Percentiles rank a stretch among this genome's conserved stretches.
phyloP scores from a whole-genome alignment of 1,139 yeast species.

The Diutina mesorugosa region DNA sequence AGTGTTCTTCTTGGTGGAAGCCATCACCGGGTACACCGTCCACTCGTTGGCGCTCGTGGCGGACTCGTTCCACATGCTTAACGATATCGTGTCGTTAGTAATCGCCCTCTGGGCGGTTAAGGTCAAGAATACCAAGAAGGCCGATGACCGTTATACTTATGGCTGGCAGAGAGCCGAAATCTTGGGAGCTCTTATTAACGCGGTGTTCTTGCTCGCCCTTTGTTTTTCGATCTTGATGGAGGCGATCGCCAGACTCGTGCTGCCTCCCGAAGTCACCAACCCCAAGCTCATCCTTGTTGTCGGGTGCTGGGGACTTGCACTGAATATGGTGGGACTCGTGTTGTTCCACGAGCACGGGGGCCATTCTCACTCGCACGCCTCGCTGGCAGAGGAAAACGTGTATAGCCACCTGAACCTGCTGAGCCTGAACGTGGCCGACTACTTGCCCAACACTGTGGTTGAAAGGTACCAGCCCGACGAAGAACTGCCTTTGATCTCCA shows the following conservation, averaged over 20 bases:
- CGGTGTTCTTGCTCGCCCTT: slow-evolving; percentile 82
- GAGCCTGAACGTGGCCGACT: slow-evolving; percentile 17
- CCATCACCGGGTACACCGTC: slow-evolving; percentile 75
- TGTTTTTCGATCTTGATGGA: slow-evolving; percentile 89
- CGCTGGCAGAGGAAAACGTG: background rate
- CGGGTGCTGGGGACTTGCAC: slow-evolving; percentile 69
- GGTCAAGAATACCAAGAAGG: slow-evolving; percentile 71
- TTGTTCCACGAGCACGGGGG: slow-evolving; percentile 85
- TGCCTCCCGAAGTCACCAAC: slow-evolving; percentile 66
- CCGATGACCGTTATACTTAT: slow-evolving; percentile 81
- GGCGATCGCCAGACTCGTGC: slow-evolving; percentile 79
- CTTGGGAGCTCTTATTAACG: slow-evolving; percentile 85
- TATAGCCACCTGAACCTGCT: slow-evolving; percentile 6
- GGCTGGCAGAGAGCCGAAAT: slow-evolving; percentile 98
- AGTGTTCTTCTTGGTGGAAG: slow-evolving; percentile 73
- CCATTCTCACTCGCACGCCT: slow-evolving; percentile 11
- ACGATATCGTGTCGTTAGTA: slow-evolving; percentile 78
- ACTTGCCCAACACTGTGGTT: slow-evolving; percentile 27
- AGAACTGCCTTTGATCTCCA: slow-evolving; percentile 17
- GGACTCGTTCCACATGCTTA: slow-evolving; percentile 95
- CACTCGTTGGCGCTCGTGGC: slow-evolving; percentile 90
- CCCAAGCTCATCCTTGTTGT: slow-evolving; percentile 74
- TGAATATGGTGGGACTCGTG: slow-evolving; percentile 73
- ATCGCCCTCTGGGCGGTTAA: slow-evolving; percentile 96
- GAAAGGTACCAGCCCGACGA: slow-evolving; percentile 15